Base-by-base conservation (phyloP, 2,329 filamentous ascomycete genomes). In the Setomelanomma holmii region DNA sequence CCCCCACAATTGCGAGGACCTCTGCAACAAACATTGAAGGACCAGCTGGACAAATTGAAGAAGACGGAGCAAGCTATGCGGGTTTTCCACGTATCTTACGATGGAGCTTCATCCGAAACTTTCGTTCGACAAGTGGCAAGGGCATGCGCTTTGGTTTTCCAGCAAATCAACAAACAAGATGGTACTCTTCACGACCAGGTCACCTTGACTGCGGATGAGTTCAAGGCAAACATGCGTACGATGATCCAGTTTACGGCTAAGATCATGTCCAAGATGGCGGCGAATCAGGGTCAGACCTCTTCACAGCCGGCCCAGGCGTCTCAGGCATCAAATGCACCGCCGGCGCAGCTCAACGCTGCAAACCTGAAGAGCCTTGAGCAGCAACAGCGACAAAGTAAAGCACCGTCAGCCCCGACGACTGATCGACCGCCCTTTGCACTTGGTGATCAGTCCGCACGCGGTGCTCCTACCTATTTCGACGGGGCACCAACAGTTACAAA, bases 401-500 rank as follows among this genome's bases (percentile, higher is more conserved):
- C 77, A 40, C 80, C 82, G 40, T 74, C 76, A 39, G 77, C 81
- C 33, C 79, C 81, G 17, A 82, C 79, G 5, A 73, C 78, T 7
- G 73, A 80, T n/a, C 77, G 82, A 35, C 79, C 83, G 23, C 82
- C 82, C 10, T 84, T 84, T 61, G 71, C 72, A 8, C 60, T 81
- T 45, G 79, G 79, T 46, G 79, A 77, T 14, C 76, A 79, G 21
- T 83, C 82, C 41, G 84, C 84, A 14, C 79, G 82, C 48, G 84
- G 84, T 20, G 78, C 85, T 50, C 84, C 85, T 7, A 80, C 81
- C 54, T 83, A 82, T 45, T 83, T 84, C 49, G 78, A 71, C 36
- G 63, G 77, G 7, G 76, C 78, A 17, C 79, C 78, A 17, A 76
- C 79, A 43, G 77, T 86, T 42, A 83, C 80, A 44, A 82, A 85